A percentile compares a stretch with the other conserved stretches of the same genome.
These are phyloP conservation scores for Suillus decipiens DNA, from an alignment of 768 basidiomycete genomes.

Conservation along the genomic window DNA sequence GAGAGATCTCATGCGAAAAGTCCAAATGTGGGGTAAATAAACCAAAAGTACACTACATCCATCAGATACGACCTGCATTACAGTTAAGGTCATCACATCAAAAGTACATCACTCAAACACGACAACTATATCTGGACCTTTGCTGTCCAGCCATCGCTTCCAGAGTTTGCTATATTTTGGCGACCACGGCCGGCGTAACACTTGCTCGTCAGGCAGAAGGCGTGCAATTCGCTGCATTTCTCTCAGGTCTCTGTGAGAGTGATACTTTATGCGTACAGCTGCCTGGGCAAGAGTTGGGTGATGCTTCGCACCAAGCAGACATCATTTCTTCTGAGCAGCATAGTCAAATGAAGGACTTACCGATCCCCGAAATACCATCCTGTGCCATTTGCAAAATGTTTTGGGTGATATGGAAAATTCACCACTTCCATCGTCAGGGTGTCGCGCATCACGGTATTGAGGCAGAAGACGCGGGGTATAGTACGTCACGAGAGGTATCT, in stretches of 20 bases:
- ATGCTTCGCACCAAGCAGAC: constrained; percentile 21
- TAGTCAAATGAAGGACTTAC: constrained; percentile 30
- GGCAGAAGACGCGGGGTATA: constrained; percentile 43
- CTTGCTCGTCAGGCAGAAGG: constrained; percentile 38
- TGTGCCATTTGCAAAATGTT: constrained; percentile 48
- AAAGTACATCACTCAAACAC: constrained; percentile 10
- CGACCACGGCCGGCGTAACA: constrained; percentile 31
- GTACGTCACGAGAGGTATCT: constrained; percentile 31
- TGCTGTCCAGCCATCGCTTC: constrained; percentile 40
- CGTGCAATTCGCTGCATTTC: constrained; percentile 45
- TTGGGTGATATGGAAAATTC: constrained; percentile 35
- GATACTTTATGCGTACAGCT: constrained; percentile 32
- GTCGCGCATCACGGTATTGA: constrained; percentile 31
- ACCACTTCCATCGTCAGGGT: background rate
- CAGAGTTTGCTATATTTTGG: constrained; percentile 39
- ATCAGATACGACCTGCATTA: background rate
- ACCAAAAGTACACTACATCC: constrained; percentile 2
- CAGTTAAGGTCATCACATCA: background rate
- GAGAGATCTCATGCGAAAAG: constrained; percentile 85
- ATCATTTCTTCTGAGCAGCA: background rate
- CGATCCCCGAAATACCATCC: constrained; percentile 43
- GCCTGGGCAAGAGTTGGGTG: constrained; percentile 40
- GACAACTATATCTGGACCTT: constrained; percentile 9
- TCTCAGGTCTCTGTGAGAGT: constrained; percentile 38
- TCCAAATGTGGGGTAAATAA: constrained; percentile 53